Percentiles rank a stretch among this genome's conserved stretches.
Evolutionary conservation across 2,329 filamentous ascomycete species (phyloP).

Genomic region (Scortechinia acanthostroma): DNA sequence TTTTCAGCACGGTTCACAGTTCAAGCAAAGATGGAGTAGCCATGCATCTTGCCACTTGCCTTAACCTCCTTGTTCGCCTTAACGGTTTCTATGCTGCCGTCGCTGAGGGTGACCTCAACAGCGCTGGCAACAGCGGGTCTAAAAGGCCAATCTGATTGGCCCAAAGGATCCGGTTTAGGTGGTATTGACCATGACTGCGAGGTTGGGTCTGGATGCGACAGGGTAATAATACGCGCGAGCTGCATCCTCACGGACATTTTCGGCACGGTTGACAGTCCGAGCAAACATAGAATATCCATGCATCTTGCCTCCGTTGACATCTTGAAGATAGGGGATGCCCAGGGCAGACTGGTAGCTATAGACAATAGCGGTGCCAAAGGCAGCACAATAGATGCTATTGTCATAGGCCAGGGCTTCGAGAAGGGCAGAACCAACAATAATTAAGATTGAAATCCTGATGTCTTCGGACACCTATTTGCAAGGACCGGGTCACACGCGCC

Average conservation of each 20-base stretch:
- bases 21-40: conserved; percentile 29
- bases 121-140: conserved; percentile 11
- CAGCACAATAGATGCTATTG: no score
- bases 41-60: conserved; percentile 33
- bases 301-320: conserved; percentile 31
- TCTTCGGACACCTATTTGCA: no score
- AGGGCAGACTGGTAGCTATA: no score
- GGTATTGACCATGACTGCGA: conserved; percentile 31
- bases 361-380: no score
- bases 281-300: conserved; percentile 31
- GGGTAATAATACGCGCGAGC: conserved; percentile 37
- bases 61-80: no score
- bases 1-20: conserved; percentile 25
- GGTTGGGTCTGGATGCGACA: conserved; percentile 25
- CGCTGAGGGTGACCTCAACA: conserved; percentile 15
- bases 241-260: conserved; percentile 31
- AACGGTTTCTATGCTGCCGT: conserved; percentile 8
- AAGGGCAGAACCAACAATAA: no score
- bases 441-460: no score
- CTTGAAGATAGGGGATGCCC: conserved; percentile 27
- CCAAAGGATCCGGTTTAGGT: conserved; percentile 29
- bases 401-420: no score
- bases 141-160: no score
- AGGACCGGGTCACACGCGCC: no score
- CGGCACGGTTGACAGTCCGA: conserved; percentile 25